phyloP scores from a whole-genome alignment of 805 yeast species.

The Wickerhamomyces tratensis region DNA sequence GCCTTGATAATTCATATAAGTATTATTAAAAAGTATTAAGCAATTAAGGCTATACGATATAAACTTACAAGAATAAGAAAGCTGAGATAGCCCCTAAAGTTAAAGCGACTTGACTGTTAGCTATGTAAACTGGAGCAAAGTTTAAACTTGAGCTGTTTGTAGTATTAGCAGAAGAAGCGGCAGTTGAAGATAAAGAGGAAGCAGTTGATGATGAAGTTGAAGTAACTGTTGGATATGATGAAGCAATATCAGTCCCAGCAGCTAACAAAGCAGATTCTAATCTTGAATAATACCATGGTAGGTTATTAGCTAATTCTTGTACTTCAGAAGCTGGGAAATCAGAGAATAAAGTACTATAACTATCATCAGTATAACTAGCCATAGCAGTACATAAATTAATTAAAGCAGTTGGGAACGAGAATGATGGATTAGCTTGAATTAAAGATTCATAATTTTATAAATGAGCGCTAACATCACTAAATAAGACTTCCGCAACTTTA shows the following conservation, averaged over 20 bases:
- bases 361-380: constrained; percentile 16
- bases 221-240: constrained; percentile 19
- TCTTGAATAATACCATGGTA: constrained; percentile 21
- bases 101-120: too few relatives aligned
- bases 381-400: constrained; percentile 8
- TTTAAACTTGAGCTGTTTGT: too few relatives aligned
- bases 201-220: constrained; percentile 33
- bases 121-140: too few relatives aligned
- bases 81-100: too few relatives aligned
- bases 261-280: constrained; percentile 8
- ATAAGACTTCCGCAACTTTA: not conserved
- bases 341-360: constrained; percentile 15
- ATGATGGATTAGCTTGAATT: constrained; percentile 18
- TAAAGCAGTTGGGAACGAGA: constrained; percentile 13
- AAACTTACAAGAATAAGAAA: too few relatives aligned
- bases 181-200: not conserved
- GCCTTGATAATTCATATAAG: too few relatives aligned
- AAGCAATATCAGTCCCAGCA: constrained; percentile 22
- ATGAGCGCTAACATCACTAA: not conserved
- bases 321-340: constrained; percentile 10
- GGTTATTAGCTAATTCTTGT: constrained; percentile 8
- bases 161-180: not conserved
- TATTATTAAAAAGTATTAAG: too few relatives aligned
- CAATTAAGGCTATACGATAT: too few relatives aligned
- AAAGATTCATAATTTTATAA: not conserved